Evolutionary conservation across 768 basidiomycete genomes (phyloP).

Genomic region (Chalciporus sphaerocephalus): DNA sequence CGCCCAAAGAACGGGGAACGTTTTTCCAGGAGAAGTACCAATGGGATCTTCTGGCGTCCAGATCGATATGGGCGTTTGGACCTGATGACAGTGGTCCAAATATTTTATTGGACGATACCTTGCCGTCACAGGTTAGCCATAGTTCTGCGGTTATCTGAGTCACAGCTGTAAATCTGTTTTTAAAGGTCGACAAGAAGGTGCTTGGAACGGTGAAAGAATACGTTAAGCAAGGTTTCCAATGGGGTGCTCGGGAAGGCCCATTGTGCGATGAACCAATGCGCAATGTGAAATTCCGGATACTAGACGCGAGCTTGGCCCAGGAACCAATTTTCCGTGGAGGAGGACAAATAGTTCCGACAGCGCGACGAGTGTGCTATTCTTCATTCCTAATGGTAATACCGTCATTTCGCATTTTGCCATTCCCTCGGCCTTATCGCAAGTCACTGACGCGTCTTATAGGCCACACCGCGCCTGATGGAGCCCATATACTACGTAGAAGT

Average conservation of each 20-base stretch:
- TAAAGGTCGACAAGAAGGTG: conserved; percentile 87
- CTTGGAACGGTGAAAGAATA: conserved; percentile 87
- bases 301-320: conserved; percentile 88
- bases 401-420: conserved; percentile 8
- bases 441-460: conserved; percentile 44
- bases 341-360: conserved; percentile 97
- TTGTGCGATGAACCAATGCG: conserved; percentile 98
- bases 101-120: conserved; percentile 89
- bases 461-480: conserved; percentile 92
- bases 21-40: conserved; percentile 97
- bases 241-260: conserved; percentile 97
- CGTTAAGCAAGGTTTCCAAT: conserved; percentile 99
- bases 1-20: conserved; percentile 88
- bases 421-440: background rate
- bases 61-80: conserved; percentile 99
- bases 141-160: background rate
- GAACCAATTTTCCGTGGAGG: conserved; percentile 98
- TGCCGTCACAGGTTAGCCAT: conserved; percentile 77
- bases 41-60: conserved; percentile 95
- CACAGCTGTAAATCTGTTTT: background rate
- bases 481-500: conserved; percentile 99
- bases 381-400: conserved; percentile 90
- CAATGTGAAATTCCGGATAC: conserved; percentile 94
- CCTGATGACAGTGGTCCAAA: conserved; percentile 96
- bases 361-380: conserved; percentile 98